Evolutionary conservation across 106 monocot species (phyloP).

Genomic region (Dendrobium huoshanense): DNA sequence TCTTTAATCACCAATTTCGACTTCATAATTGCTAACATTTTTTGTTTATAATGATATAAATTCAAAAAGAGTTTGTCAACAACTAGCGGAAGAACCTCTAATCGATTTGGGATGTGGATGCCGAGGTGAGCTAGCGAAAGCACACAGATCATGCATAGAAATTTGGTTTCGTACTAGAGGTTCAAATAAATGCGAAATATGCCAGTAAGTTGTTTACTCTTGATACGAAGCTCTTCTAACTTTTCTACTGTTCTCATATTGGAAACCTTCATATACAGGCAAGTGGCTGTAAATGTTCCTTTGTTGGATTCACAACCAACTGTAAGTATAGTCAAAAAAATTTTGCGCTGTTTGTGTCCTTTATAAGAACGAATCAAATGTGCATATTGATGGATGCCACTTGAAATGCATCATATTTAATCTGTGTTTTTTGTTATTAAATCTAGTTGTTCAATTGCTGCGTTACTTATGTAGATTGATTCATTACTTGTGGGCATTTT

Average conservation of each 20-base stretch:
- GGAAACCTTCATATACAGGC: constrained; percentile 37
- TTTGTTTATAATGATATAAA: constrained; percentile 7
- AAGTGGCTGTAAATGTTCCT: constrained; percentile 79
- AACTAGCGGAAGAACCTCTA: constrained; percentile 68
- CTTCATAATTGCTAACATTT: not conserved
- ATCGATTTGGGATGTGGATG: constrained; percentile 86
- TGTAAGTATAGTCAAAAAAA: constrained; percentile 40
- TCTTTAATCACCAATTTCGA: not conserved
- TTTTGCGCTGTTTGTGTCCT: not conserved
- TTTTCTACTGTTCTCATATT: not conserved
- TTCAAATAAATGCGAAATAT: constrained; percentile 97
- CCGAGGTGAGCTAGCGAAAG: constrained; percentile 82
- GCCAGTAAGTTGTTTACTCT: constrained; percentile 66
- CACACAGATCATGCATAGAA: constrained; percentile 76
- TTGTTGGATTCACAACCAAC: constrained; percentile 57
- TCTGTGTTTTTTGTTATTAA: not conserved
- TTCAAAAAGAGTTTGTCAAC: constrained; percentile 71
- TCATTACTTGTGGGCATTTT: too few relatives aligned
- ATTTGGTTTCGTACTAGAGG: constrained; percentile 83
- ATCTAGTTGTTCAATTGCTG: not conserved
- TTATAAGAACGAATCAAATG: not conserved
- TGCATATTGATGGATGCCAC: not conserved
- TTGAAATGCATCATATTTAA: not conserved
- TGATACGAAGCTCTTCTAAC: not conserved
- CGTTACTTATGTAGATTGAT: too few relatives aligned